Conservation (phyloP, 352 stramenopile genomes). For the Saprolegnia parasitica region DNA sequence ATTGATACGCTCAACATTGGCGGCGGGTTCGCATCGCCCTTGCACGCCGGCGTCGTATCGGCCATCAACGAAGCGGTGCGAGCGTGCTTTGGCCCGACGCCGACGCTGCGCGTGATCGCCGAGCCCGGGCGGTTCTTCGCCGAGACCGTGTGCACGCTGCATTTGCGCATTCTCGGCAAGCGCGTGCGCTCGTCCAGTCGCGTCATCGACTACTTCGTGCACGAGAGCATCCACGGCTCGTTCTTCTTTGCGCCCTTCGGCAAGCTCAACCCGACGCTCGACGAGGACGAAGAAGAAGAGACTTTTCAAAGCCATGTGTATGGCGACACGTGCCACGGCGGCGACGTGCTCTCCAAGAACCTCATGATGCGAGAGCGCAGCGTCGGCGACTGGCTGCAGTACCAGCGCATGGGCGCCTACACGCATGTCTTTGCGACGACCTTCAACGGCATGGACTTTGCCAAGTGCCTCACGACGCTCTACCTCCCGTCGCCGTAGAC, state of each 20-base stretch:
- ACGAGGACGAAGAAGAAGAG: not conserved
- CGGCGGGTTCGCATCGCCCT: slow-evolving; percentile 77
- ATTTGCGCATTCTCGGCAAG: slow-evolving; percentile 7
- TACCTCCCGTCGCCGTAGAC: not conserved
- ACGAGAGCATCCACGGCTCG: slow-evolving; percentile 15
- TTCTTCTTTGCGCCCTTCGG: slow-evolving; percentile 16
- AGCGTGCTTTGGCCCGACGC: slow-evolving; percentile 36
- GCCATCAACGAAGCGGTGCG: slow-evolving; percentile 44
- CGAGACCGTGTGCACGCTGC: slow-evolving; percentile 3
- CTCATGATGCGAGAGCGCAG: slow-evolving; percentile 38
- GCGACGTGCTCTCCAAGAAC: slow-evolving; percentile 43
- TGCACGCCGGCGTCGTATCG: slow-evolving; percentile 34
- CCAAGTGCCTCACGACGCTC: not conserved
- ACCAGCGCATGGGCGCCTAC: slow-evolving; percentile 53
- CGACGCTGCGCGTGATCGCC: slow-evolving; percentile 73
- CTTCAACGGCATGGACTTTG: slow-evolving; percentile 40
- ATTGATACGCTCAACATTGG: slow-evolving; percentile 84
- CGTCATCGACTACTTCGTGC: slow-evolving; percentile 1
- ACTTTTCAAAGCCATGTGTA: slow-evolving; percentile 40
- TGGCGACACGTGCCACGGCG: slow-evolving; percentile 50
- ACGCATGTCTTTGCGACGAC: slow-evolving; percentile 48
- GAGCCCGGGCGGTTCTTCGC: slow-evolving; percentile 87
- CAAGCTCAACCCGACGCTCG: not conserved
- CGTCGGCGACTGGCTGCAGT: slow-evolving; percentile 52
- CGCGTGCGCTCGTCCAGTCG: not conserved